Evolutionary conservation across 2,329 filamentous ascomycete genomes (phyloP).

Genomic region (Fusarium chlamydosporum): DNA sequence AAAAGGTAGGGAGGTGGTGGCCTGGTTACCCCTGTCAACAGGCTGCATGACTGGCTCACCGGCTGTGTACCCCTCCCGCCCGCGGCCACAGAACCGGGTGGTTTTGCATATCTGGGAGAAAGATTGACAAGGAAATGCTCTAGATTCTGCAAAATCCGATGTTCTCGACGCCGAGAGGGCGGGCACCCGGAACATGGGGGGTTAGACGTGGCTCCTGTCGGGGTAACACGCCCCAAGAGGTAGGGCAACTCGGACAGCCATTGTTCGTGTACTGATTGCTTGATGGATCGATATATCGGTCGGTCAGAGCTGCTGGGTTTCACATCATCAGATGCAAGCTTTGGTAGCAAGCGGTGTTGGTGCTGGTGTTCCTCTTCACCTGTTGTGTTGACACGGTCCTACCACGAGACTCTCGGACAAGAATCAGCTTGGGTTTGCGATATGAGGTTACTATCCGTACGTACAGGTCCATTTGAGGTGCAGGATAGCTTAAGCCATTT

Average conservation of each 20-base stretch:
- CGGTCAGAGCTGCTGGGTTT: slow-evolving; percentile 27
- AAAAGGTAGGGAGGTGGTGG: slow-evolving; percentile 21
- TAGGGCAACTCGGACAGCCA: slow-evolving; percentile 8
- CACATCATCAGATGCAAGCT: slow-evolving; percentile 24
- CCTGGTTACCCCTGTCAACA: slow-evolving; percentile 43
- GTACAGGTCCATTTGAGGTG: slow-evolving; percentile 26
- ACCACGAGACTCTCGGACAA: slow-evolving; percentile 12
- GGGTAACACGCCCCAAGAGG: slow-evolving; percentile 41
- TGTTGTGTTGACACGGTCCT: slow-evolving; percentile 17
- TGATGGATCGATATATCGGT: slow-evolving; percentile 28
- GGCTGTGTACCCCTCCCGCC: slow-evolving; percentile 41
- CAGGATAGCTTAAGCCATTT: slow-evolving; percentile 20
- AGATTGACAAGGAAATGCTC: slow-evolving; percentile 32
- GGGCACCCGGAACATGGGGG: slow-evolving; percentile 37
- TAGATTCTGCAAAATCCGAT: slow-evolving; percentile 14
- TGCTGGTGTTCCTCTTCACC: slow-evolving; percentile 15
- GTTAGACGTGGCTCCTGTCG: slow-evolving; percentile 47
- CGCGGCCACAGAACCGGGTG: slow-evolving; percentile 42
- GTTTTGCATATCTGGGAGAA: slow-evolving; percentile 15
- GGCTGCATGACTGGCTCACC: slow-evolving; percentile 48
- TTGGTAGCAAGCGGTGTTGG: slow-evolving; percentile 16
- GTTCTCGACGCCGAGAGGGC: slow-evolving; percentile 30
- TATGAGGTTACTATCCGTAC: too few species aligned
- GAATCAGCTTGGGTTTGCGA: slow-evolving; percentile 22
- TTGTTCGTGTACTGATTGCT: slow-evolving; percentile 24